These are phyloP conservation scores for Anethum foeniculum DNA, from an alignment of 140 eudicot genomes.

Conservation along the genomic window DNA sequence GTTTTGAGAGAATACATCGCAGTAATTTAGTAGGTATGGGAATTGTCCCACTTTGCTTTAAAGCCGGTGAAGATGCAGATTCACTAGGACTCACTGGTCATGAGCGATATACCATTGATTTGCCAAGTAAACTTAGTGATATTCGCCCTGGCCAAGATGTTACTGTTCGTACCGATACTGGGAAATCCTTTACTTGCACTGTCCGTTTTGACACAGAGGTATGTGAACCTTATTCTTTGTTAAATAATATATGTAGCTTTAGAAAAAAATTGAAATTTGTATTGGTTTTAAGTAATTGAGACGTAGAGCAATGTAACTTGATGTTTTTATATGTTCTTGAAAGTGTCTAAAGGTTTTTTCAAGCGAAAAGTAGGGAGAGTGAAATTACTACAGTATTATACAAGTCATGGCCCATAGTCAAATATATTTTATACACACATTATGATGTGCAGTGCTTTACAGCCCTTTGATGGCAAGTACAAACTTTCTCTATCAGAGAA, in stretches of 20 bases:
- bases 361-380: too few relatives aligned
- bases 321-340: not conserved
- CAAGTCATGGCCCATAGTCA: not conserved
- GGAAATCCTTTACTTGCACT: conserved; percentile 81
- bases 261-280: not conserved
- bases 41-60: conserved; percentile 86
- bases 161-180: conserved; percentile 58
- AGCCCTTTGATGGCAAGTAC: not conserved
- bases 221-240: conserved; percentile 9
- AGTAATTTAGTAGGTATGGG: conserved; percentile 99
- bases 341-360: not conserved
- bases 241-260: not conserved
- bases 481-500: not conserved
- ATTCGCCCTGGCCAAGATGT: conserved; percentile 98
- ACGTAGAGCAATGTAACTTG: not conserved
- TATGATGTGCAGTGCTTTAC: not conserved
- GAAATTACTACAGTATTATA: too few relatives aligned
- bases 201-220: conserved; percentile 98
- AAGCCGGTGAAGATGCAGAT: conserved; percentile 94
- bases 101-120: conserved; percentile 80
- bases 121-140: conserved; percentile 59
- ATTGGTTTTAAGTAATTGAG: not conserved
- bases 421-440: not conserved
- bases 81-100: conserved; percentile 81
- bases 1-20: conserved; percentile 94